Evolutionary conservation across 2,329 filamentous ascomycete genomes (phyloP).

Genomic region (Aureobasidium vineae): DNA sequence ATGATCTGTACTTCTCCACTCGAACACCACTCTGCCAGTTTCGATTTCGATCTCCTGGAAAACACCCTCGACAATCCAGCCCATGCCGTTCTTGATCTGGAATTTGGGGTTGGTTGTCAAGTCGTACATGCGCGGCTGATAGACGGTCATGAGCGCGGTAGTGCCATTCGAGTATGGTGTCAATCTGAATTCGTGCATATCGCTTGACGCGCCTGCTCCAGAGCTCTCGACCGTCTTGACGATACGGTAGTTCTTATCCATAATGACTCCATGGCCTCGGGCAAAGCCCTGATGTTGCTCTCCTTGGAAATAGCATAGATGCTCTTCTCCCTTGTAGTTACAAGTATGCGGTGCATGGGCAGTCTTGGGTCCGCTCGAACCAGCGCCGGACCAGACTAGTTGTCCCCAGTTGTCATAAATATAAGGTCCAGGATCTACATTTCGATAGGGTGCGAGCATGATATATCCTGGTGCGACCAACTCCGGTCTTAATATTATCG

Average conservation of each 20-base stretch:
- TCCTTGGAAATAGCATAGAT: slow-evolving; percentile 55
- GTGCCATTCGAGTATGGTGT: slow-evolving; percentile 46
- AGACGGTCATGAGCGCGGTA: slow-evolving; percentile 42
- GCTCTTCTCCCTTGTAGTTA: slow-evolving; percentile 48
- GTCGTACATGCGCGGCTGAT: slow-evolving; percentile 46
- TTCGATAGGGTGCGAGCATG: slow-evolving; percentile 52
- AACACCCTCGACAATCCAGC: slow-evolving; percentile 53
- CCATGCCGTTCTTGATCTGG: slow-evolving; percentile 45
- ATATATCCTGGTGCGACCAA: slow-evolving; percentile 50
- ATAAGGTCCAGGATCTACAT: slow-evolving; percentile 51
- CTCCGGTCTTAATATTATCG: slow-evolving; percentile 38
- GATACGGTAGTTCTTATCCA: slow-evolving; percentile 52
- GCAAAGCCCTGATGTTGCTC: slow-evolving; percentile 54
- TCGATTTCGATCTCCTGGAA: slow-evolving; percentile 57
- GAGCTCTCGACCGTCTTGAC: slow-evolving; percentile 48
- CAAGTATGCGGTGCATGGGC: slow-evolving; percentile 52
- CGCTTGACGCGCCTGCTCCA: slow-evolving; percentile 45
- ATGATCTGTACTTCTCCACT: slow-evolving; percentile 59
- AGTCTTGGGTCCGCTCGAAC: slow-evolving; percentile 50
- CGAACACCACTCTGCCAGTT: slow-evolving; percentile 57
- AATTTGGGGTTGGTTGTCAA: slow-evolving; percentile 44
- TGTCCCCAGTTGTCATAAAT: slow-evolving; percentile 54
- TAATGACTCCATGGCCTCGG: slow-evolving; percentile 53
- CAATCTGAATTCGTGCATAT: slow-evolving; percentile 55
- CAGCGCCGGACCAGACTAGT: slow-evolving; percentile 53